Evolutionary conservation across 192 early-diverging fungal genomes (phyloP).

Genomic region (Anaeromyces robustus): DNA sequence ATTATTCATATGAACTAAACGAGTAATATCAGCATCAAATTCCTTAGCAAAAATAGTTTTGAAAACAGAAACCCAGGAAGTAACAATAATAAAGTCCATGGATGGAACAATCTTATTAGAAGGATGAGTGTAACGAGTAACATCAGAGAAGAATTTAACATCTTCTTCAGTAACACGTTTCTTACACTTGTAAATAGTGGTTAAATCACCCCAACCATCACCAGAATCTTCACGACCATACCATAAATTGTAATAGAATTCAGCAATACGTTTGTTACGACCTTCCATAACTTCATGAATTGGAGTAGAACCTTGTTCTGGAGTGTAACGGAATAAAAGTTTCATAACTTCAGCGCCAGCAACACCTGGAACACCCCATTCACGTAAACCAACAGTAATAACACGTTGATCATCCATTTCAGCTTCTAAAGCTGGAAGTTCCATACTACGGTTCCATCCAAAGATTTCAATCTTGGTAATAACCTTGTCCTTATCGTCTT

Average conservation of each 20-base stretch:
- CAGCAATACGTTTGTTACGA: conserved; percentile 66
- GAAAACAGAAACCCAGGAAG: conserved; percentile 77
- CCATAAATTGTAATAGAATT: conserved; percentile 77
- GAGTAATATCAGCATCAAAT: conserved; percentile 83
- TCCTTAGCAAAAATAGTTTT: conserved; percentile 84
- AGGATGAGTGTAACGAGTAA: conserved; percentile 42
- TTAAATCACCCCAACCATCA: conserved; percentile 31
- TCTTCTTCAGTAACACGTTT: conserved; percentile 37
- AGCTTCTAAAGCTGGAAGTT: conserved; percentile 26
- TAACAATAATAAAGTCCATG: conserved; percentile 90
- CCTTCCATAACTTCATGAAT: conserved; percentile 81
- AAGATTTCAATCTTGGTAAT: not conserved
- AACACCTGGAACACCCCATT: conserved; percentile 45
- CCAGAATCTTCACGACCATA: conserved; percentile 32
- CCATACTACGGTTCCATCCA: not conserved
- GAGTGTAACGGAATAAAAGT: conserved; percentile 67
- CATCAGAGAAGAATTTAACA: conserved; percentile 58
- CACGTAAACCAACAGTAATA: conserved; percentile 24
- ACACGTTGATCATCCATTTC: conserved; percentile 22
- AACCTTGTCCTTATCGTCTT: too few species aligned
- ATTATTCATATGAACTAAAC: conserved; percentile 85
- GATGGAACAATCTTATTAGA: conserved; percentile 26
- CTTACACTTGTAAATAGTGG: conserved; percentile 46
- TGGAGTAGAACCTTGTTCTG: conserved; percentile 56
- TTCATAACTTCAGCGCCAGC: conserved; percentile 45